phyloP scores from a whole-genome alignment of 163 green algal genomes.

The Prototheca stagnorum region DNA sequence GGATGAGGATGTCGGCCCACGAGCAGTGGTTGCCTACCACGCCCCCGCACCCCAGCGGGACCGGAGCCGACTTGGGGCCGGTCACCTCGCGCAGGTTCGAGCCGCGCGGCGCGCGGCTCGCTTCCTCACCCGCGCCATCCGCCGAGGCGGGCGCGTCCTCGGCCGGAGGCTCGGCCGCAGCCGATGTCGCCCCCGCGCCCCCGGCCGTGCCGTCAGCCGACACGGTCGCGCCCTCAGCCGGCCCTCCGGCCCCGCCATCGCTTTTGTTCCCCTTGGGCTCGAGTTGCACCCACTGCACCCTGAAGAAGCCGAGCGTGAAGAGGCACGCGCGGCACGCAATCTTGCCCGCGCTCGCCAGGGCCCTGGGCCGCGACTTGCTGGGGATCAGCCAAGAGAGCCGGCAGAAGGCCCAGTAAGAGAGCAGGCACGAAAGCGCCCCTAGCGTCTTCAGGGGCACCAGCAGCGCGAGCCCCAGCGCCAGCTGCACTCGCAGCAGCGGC shows the following conservation, averaged over 20 bases:
- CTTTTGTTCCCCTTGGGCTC: too few relatives aligned
- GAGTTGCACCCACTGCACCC: slow-evolving; percentile 23
- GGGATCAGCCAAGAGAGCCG: slow-evolving; percentile 19
- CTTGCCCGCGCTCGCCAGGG: slow-evolving; percentile 18
- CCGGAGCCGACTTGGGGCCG: not conserved
- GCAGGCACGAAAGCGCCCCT: slow-evolving; percentile 17
- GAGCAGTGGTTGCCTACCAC: slow-evolving; percentile 71
- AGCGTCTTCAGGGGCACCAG: slow-evolving; percentile 30
- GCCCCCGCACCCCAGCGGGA: slow-evolving; percentile 6
- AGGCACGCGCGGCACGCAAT: slow-evolving; percentile 25
- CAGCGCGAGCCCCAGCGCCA: slow-evolving; percentile 20
- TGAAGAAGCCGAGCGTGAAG: slow-evolving; percentile 35
- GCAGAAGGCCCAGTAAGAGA: slow-evolving; percentile 28
- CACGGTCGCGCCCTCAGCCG: too few relatives aligned
- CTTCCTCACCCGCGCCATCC: too few relatives aligned
- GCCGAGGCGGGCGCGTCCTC: not conserved
- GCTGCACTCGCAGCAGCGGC: slow-evolving; percentile 15
- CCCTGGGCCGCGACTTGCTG: not conserved
- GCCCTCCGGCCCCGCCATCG: too few relatives aligned
- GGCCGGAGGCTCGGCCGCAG: not conserved
- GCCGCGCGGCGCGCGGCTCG: too few relatives aligned
- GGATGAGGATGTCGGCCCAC: slow-evolving; percentile 77
- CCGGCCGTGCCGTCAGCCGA: too few relatives aligned
- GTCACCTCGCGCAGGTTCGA: not conserved
- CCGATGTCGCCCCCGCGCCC: too few relatives aligned